Evolutionary conservation across 1,284 basidiomycete species (phyloP).

Genomic region (Ganoderma meredithae): DNA sequence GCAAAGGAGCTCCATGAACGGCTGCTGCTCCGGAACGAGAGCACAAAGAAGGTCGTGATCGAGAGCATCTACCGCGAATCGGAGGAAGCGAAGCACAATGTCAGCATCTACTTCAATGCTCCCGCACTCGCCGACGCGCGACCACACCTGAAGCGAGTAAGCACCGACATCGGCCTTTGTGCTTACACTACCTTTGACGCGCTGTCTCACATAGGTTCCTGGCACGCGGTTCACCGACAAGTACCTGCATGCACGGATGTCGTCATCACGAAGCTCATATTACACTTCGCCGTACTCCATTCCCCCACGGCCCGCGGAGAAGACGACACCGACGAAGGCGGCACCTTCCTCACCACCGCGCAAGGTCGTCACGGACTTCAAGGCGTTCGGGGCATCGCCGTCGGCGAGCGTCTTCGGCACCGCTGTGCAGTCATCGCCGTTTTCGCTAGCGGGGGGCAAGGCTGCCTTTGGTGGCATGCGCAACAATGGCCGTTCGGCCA

Average conservation of each 20-base stretch:
- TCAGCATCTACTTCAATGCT: constrained; percentile 85
- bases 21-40: constrained; percentile 91
- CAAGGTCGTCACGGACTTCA: constrained; percentile 89
- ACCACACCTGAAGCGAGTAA: constrained; percentile 82
- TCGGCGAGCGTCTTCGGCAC: constrained; percentile 82
- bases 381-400: constrained; percentile 84
- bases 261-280: constrained; percentile 57
- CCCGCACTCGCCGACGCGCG: constrained; percentile 78
- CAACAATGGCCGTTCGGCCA: constrained; percentile 51
- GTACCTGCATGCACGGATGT: constrained; percentile 82
- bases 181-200: constrained; percentile 10
- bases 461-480: constrained; percentile 79
- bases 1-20: constrained; percentile 93
- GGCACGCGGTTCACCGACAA: constrained; percentile 95
- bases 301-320: constrained; percentile 47
- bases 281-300: constrained; percentile 59
- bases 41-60: constrained; percentile 95
- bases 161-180: constrained; percentile 33
- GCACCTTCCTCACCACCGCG: constrained; percentile 71
- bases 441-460: constrained; percentile 80
- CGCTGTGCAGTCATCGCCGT: constrained; percentile 78
- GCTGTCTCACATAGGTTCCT: constrained; percentile 64
- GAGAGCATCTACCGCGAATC: constrained; percentile 96
- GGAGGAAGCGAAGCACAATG: constrained; percentile 90
- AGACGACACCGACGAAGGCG: constrained; percentile 46